Conservation (phyloP, 345 rosid species). For the Garcia nutans region DNA sequence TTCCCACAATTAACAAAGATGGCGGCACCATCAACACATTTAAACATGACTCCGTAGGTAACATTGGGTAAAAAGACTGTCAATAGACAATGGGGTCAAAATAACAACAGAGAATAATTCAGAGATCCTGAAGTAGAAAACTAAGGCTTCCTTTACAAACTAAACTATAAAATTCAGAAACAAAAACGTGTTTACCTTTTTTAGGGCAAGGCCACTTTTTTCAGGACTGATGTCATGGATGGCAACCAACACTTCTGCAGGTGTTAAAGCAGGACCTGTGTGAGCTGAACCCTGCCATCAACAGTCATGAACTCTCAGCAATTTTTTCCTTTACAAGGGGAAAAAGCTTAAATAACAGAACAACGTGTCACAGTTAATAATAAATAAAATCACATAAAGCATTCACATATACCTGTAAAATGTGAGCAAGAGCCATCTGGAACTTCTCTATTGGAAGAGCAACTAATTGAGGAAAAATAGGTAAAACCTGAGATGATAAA, state of each 20-base stretch:
- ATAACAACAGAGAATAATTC: background rate
- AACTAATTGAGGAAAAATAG: slow-evolving; percentile 87
- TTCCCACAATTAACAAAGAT: background rate
- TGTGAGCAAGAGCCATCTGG: slow-evolving; percentile 91
- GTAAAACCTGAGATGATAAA: slow-evolving; percentile 61
- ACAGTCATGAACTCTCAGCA: slow-evolving; percentile 15
- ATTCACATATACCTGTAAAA: slow-evolving; percentile 70
- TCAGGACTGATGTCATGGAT: slow-evolving; percentile 87
- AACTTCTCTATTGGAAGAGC: slow-evolving; percentile 89
- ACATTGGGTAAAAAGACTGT: background rate
- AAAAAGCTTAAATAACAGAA: background rate
- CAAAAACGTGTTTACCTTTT: slow-evolving; percentile 50
- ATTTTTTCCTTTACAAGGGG: background rate
- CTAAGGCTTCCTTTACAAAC: background rate
- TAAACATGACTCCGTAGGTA: background rate
- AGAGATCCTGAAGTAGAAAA: slow-evolving; percentile 2
- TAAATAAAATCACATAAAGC: slow-evolving; percentile 12
- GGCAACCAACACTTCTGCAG: slow-evolving; percentile 94
- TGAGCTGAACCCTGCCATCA: slow-evolving; percentile 91
- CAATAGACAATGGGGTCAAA: background rate
- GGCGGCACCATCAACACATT: background rate
- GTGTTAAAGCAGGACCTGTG: slow-evolving; percentile 98
- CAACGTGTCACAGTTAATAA: too few species aligned
- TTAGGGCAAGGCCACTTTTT: slow-evolving; percentile 77
- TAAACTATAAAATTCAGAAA: slow-evolving; percentile 18